A percentile compares a stretch with the other conserved stretches of the same genome.
These are phyloP conservation scores for Linum tenue DNA, from an alignment of 345 rosid species.

Conservation along the genomic window DNA sequence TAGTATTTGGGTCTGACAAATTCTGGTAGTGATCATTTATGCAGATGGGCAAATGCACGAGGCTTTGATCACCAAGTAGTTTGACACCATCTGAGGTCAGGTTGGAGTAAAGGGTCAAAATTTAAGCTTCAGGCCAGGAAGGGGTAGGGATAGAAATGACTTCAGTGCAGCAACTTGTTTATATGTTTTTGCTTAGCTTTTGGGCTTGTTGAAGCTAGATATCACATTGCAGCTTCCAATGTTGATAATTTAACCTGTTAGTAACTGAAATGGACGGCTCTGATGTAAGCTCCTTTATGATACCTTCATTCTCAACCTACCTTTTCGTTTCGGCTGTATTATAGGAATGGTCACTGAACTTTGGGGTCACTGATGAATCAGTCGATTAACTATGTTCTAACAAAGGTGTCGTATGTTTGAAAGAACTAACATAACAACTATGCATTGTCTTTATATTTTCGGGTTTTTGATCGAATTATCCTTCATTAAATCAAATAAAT, in stretches of 20 bases:
- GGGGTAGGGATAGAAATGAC: background rate
- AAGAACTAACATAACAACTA: too few species aligned
- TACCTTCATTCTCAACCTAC: background rate
- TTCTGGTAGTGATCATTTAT: background rate
- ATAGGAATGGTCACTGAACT: too few species aligned
- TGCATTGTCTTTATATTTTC: too few species aligned
- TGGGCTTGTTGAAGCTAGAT: background rate
- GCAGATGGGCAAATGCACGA: conserved; percentile 1
- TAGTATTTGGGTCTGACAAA: background rate
- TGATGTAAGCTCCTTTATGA: background rate
- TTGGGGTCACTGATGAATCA: too few species aligned
- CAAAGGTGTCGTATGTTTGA: too few species aligned
- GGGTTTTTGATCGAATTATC: too few species aligned
- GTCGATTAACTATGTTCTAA: too few species aligned
- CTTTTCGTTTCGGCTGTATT: background rate
- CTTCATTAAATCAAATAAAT: too few species aligned
- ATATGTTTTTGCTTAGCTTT: background rate
- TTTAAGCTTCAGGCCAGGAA: background rate
- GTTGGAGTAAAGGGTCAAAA: background rate
- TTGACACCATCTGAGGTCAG: background rate
- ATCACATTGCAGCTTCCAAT: background rate
- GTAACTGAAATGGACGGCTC: background rate
- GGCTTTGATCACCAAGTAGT: background rate
- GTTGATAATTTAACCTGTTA: background rate
- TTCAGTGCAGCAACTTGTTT: too few species aligned